Evolutionary conservation across 225 moss, liverwort and hornwort species (phyloP).

Genomic region (Neckera pumila): DNA sequence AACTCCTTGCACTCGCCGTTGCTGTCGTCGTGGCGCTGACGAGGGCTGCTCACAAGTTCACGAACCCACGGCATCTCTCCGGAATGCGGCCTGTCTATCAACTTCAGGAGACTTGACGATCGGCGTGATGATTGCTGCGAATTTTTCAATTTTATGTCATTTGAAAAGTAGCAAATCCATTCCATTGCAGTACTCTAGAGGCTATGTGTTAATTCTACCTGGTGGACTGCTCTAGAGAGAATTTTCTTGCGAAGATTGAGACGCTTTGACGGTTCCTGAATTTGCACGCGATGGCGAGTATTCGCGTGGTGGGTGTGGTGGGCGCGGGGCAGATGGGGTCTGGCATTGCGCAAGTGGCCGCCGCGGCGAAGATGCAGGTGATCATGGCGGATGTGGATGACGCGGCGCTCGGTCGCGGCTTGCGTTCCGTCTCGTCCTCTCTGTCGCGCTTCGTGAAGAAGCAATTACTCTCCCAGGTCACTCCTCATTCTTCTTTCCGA

Average conservation of each 20-base stretch:
- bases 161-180: not conserved
- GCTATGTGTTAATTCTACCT: not conserved
- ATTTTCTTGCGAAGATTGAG: not conserved
- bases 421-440: constrained; percentile 72
- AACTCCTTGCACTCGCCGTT: not conserved
- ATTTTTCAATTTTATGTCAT: not conserved
- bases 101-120: not conserved
- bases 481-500: not conserved
- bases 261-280: not conserved
- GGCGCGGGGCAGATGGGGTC: constrained; percentile 98
- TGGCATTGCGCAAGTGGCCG: constrained; percentile 85
- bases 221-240: not conserved
- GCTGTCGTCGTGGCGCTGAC: constrained; percentile 2
- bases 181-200: not conserved
- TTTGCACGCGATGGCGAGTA: constrained; percentile 41
- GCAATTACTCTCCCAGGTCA: constrained; percentile 70
- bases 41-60: not conserved
- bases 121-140: not conserved
- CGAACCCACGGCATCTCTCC: not conserved
- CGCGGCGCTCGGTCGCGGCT: constrained; percentile 63
- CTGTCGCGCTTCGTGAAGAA: constrained; percentile 70
- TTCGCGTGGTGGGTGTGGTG: constrained; percentile 76
- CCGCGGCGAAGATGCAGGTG: constrained; percentile 59
- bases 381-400: constrained; percentile 74
- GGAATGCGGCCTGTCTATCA: not conserved